Conservation (phyloP, 2,329 filamentous ascomycete genomes). For the Trichophyton benhamiae region DNA sequence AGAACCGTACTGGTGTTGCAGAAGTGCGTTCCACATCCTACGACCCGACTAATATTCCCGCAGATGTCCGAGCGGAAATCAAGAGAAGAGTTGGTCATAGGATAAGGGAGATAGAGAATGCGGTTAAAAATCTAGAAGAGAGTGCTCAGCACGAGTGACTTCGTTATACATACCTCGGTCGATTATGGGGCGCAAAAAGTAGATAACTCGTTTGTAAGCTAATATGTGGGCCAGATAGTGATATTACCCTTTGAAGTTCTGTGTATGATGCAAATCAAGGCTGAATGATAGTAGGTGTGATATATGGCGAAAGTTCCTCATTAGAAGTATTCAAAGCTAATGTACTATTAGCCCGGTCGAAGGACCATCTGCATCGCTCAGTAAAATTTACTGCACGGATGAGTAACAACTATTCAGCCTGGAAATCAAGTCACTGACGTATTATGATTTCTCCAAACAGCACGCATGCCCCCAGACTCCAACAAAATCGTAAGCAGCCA, state of each 20-base stretch:
- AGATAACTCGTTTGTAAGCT: not conserved
- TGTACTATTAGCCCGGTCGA: not conserved
- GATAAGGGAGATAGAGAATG: slow-evolving; percentile 36
- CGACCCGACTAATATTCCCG: slow-evolving; percentile 21
- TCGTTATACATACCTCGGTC: not conserved
- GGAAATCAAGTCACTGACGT: not conserved
- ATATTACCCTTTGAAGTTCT: not conserved
- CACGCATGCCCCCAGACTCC: not conserved
- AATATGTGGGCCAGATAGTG: too few species aligned
- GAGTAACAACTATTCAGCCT: not conserved
- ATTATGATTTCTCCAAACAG: not conserved
- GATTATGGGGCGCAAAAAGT: not conserved
- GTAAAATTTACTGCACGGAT: not conserved
- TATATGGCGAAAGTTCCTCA: too few species aligned
- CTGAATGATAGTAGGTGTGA: too few species aligned
- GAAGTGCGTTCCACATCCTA: slow-evolving; percentile 21
- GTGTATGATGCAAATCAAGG: not conserved
- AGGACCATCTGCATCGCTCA: not conserved
- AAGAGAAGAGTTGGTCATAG: slow-evolving; percentile 33
- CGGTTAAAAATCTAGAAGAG: slow-evolving; percentile 32
- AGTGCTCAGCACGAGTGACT: slow-evolving; percentile 18
- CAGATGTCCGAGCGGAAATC: slow-evolving; percentile 30
- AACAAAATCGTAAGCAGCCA: not conserved
- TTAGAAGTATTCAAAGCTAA: not conserved
- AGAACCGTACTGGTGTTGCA: not conserved